Evolutionary conservation across 805 yeast genomes (phyloP).

Genomic region (Ogataea henricii): DNA sequence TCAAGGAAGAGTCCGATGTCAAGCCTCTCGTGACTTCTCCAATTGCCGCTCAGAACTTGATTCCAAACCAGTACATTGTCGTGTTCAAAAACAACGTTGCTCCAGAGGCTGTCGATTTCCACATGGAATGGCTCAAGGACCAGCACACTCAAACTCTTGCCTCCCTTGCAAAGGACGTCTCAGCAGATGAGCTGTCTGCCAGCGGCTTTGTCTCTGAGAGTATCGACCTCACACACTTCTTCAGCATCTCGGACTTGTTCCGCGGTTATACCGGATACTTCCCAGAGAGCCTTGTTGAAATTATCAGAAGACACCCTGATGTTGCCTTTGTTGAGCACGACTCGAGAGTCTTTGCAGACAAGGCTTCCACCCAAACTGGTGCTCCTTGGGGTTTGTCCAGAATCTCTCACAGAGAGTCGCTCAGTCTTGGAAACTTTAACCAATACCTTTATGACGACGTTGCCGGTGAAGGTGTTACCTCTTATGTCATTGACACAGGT

Average conservation of each 20-base stretch:
- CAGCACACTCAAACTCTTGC: conserved; percentile 46
- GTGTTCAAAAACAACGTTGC: conserved; percentile 72
- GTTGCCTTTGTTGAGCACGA: conserved; percentile 71
- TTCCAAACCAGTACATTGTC: conserved; percentile 80
- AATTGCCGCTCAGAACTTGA: conserved; percentile 45
- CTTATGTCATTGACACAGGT: conserved; percentile 92
- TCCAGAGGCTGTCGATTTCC: conserved; percentile 58
- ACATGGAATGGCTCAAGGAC: conserved; percentile 64
- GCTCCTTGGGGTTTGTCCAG: conserved; percentile 96
- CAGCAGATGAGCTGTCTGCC: conserved; percentile 22
- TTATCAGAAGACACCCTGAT: conserved; percentile 58
- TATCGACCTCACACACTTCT: conserved; percentile 63
- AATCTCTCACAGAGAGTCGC: conserved; percentile 77
- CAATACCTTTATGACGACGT: conserved; percentile 70
- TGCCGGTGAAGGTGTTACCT: conserved; percentile 82
- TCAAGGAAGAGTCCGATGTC: too few relatives aligned
- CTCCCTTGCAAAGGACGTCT: conserved; percentile 23
- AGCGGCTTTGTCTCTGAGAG: conserved; percentile 17
- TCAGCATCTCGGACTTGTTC: conserved; percentile 57
- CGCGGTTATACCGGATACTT: conserved; percentile 87
- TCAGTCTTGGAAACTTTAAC: conserved; percentile 68
- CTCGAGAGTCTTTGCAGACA: conserved; percentile 64
- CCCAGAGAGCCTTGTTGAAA: conserved; percentile 70
- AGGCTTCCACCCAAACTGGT: conserved; percentile 69
- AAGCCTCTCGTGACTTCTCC: conserved; percentile 53